Base-by-base conservation (phyloP, 1,284 basidiomycete genomes). In the Cryptococcus sp. region DNA sequence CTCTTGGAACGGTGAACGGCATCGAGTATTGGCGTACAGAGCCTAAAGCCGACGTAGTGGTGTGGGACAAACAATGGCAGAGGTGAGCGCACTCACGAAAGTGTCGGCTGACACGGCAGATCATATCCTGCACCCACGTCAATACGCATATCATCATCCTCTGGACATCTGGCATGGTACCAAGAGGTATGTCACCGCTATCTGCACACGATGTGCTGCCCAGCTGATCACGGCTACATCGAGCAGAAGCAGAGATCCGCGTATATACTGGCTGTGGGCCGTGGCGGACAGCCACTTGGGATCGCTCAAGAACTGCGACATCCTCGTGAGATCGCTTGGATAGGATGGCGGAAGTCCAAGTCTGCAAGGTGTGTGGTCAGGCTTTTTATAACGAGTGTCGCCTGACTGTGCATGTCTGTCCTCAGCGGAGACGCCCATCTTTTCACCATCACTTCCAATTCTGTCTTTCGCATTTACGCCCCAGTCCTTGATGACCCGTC, bases 401-500 rank as follows among this genome's bases (percentile, higher is more conserved):
- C 39, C n/a, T 22, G 37, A 15, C 22, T 15, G 19, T 61, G 54
- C 57, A 13, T 29, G n/a, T 23, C 47, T 58, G 46, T 50, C 23
- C 1, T 17, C 46, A 76, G 74, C 26, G 63, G 61, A 19, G 75
- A 78, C 48, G 59, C 69, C 10, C 65, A 71, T 45, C 64, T 78
- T 5, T 78, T 75, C 54, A 72, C 72, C 5, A 72, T 73, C 49
- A 71, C 76, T 0, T 57, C 57, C 13, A 70, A 74, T 45, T 65
- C 68, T 0, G 73, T 76, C 34, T 61, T 94, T 34, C 87, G 92
- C 23, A 85, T 96, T 69, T 95, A 92, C 76, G 81, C 89, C 25
- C 89, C 92, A 4, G 89, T 96, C 19, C 79, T 96, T 23, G 93
- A 96, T 76, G 86, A 87, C 25, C 91, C 91, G 15, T 84, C 87